Evolutionary conservation across 495 filamentous ascomycete genomes (phyloP), one percentile per base, ranked within the genome.

Genomic region (Copromyces sp.): DNA sequence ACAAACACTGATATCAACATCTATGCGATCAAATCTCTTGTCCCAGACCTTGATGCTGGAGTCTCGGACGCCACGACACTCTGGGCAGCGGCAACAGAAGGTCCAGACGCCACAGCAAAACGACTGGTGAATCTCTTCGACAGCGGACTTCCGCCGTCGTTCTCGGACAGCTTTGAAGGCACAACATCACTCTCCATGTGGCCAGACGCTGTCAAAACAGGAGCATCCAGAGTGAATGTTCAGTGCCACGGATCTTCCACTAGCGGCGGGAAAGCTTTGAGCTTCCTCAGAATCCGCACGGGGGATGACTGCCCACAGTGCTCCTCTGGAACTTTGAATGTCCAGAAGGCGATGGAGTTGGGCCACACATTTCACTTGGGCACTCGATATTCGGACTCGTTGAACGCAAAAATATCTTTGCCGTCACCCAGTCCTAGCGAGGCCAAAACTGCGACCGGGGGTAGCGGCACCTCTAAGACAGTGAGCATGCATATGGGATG

Each of bases 281-380:
- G 90, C 72, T 77, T 95, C 3, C 77, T 93, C 11, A 87, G 89
- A 68, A 88, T 93, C 29, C 84, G 84, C 24, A 80, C 87, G 35
- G 92, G 91, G 12, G 93, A 97, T 75, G 70, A 78, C 16, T 99
- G 95, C 75, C 88, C 91, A 0, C 82, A 86, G 29, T 98, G 95
- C 78, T 73, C 78, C 1, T 73, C 85, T 0, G 93, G 93, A 2
- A 81, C 74, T 6, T 82, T 98, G n/a, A 86, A 82, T 24, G 83
- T 90, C 8, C 89, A 91, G 59, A 89, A 84, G 68, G 92, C 93
- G 2, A 89, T 98, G 40, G 95, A 99, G 80, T 85, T 99, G 0
- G 95, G 93, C 12, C 95, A 99, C 79, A 98, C 95, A 0, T 99
- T 99, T 82, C 89, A 95, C 80, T 90, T 99, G 3, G 94, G 95